Base-by-base conservation (phyloP, 2,329 filamentous ascomycete genomes). In the Calonectria naviculata region DNA sequence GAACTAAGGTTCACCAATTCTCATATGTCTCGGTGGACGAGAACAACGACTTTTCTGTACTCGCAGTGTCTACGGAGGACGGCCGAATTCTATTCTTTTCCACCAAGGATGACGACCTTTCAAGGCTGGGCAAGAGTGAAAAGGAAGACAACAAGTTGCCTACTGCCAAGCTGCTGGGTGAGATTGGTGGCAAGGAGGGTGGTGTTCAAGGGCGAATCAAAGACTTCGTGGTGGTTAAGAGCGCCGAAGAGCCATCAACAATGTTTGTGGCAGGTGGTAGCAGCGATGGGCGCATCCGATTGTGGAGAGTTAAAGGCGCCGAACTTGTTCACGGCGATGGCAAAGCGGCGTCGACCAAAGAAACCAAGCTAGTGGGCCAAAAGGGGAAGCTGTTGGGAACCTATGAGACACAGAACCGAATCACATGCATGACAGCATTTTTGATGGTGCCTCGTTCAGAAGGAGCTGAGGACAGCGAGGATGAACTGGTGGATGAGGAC, bases 1-100 rank as follows among this genome's bases (percentile, higher is more conserved):
- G 87, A 75, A 95, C 92, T 21, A 98, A 98, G 85, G 85, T 98
- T 28, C 95, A 98, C 80, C 91, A 96, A 78, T 87, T 98, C 74
- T 86, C 87, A 68, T 98, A 98, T 81, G 79, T 98, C 38, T 81
- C 87, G 34, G 79, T 89, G 24, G 89, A 91, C 19, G 80, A 80
- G 38, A 81, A 79, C 60, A 71, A 72, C 8, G 77, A 77, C 41
- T 79, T 83, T n/a, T 81, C 82, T 9, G 81, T 95, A 7, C 83
- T 98, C 47, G 92, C 93, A 0, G 87, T 97, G 1, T 95, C 95
- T 2, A 98, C 97, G 0, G 97, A 98, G 81, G 96, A 98, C 80
- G 97, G 97, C 1, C 89, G 94, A 64, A 89, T 98, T 41, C 80
- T 97, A 63, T 94, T 98, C 81, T 97, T 94, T 81, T 93, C 93